These are phyloP conservation scores for Ogataea naganishii DNA, from an alignment of 805 yeast genomes.

Conservation along the genomic window DNA sequence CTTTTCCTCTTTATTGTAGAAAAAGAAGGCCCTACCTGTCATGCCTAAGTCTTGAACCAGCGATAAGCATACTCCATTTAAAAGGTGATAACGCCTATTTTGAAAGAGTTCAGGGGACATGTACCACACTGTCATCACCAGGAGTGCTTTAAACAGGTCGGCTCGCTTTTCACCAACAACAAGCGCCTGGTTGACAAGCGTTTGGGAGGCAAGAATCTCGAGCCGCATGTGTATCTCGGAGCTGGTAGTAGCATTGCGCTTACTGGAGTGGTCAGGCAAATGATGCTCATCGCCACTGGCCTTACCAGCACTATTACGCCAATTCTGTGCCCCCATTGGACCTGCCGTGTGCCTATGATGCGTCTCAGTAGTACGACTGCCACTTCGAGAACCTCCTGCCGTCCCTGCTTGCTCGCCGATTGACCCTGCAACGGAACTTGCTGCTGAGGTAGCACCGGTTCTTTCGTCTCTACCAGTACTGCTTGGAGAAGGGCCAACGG, in stretches of 20 bases:
- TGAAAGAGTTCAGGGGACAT: conserved; percentile 76
- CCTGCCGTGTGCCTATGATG: too few species aligned
- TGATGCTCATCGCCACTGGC: too few species aligned
- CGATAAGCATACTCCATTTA: conserved; percentile 55
- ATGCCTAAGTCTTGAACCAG: conserved; percentile 74
- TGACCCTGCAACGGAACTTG: too few species aligned
- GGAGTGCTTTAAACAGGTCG: conserved; percentile 55
- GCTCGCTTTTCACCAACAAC: conserved; percentile 62
- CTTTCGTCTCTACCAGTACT: too few species aligned
- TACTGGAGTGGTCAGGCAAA: background rate
- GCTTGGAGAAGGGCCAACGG: too few species aligned
- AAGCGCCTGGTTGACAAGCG: conserved; percentile 51
- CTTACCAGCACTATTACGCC: too few species aligned
- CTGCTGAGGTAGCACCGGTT: too few species aligned
- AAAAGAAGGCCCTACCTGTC: conserved; percentile 40
- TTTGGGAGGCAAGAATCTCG: conserved; percentile 43
- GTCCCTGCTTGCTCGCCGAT: too few species aligned
- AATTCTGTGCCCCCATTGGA: too few species aligned
- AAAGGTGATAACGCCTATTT: conserved; percentile 67
- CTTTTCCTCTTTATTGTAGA: conserved; percentile 31
- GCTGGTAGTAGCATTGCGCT: conserved; percentile 1
- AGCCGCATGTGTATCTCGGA: conserved; percentile 36
- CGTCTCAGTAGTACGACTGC: too few species aligned
- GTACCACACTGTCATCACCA: conserved; percentile 68
- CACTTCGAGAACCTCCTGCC: too few species aligned